Conservation (phyloP, 1,139 yeast species). For the Kodamaea plutei region DNA sequence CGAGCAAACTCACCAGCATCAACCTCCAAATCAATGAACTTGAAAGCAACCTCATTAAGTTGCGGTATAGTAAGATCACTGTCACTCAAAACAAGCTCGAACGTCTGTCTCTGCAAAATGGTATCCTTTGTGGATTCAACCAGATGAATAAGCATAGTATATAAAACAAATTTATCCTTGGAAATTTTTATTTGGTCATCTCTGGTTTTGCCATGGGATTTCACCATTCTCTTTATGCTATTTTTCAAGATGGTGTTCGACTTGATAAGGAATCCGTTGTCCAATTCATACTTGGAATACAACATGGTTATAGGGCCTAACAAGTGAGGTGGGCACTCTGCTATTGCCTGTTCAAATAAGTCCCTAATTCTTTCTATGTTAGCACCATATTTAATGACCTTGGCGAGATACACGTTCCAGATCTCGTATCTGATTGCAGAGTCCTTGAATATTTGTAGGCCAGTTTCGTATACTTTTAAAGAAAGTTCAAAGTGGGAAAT, state of each 20-base stretch:
- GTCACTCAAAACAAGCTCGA: slow-evolving; percentile 19
- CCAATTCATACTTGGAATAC: slow-evolving; percentile 58
- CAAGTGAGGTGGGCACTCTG: slow-evolving; percentile 40
- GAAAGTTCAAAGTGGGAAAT: slow-evolving; percentile 47
- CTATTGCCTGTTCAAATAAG: slow-evolving; percentile 58
- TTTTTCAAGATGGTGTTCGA: slow-evolving; percentile 24
- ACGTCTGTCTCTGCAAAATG: slow-evolving; percentile 14
- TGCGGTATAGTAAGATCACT: slow-evolving; percentile 23
- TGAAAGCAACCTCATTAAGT: slow-evolving; percentile 27
- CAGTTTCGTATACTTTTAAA: slow-evolving; percentile 64
- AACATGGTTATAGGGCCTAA: slow-evolving; percentile 43
- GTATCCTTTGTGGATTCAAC: slow-evolving; percentile 7
- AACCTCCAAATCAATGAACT: slow-evolving; percentile 48
- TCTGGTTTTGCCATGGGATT: slow-evolving; percentile 4
- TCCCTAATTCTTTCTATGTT: slow-evolving; percentile 62
- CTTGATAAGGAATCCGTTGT: slow-evolving; percentile 25
- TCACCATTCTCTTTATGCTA: slow-evolving; percentile 15
- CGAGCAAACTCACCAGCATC: slow-evolving; percentile 47
- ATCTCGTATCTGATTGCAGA: slow-evolving; percentile 60
- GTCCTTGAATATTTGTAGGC: slow-evolving; percentile 54
- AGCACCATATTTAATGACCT: slow-evolving; percentile 30
- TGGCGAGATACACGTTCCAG: slow-evolving; percentile 66
- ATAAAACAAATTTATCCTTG: slow-evolving; percentile 22
- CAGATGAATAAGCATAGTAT: slow-evolving; percentile 12
- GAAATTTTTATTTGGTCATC: slow-evolving; percentile 13